Conservation (phyloP, 1,139 yeast genomes). For the Yamadazyma membranifaciens region DNA sequence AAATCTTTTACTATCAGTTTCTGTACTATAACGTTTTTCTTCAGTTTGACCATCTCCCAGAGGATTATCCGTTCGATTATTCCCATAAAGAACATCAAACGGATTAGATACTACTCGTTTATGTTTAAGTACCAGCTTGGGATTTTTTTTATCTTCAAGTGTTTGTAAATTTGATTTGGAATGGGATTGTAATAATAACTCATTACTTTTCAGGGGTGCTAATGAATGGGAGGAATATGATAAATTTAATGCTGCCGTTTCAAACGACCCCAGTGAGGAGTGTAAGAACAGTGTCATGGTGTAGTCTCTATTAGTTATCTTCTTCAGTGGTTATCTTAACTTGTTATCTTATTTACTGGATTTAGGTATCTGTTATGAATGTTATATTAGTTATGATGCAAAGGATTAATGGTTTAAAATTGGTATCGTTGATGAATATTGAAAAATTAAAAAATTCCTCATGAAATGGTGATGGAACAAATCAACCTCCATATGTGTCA, state of each 20-base stretch:
- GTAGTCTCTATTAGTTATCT: neutral
- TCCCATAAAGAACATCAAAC: constrained; percentile 20
- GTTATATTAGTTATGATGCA: no score
- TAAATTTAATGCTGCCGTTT: constrained; percentile 15
- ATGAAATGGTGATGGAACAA: no score
- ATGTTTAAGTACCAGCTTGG: constrained; percentile 9
- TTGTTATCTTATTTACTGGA: no score
- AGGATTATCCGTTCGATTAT: constrained; percentile 1
- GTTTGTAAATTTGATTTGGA: neutral
- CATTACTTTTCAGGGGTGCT: constrained; percentile 14
- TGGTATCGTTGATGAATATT: no score
- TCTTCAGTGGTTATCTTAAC: no score
- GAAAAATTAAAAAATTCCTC: no score
- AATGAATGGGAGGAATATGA: constrained; percentile 15
- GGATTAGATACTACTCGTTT: constrained; percentile 21
- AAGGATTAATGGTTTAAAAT: no score
- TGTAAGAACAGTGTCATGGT: constrained; percentile 6
- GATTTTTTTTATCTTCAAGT: constrained; percentile 1
- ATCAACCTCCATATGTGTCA: no score
- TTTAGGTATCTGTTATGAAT: no score
- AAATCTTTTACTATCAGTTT: constrained; percentile 3
- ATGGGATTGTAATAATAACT: constrained; percentile 4
- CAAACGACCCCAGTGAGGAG: constrained; percentile 14
- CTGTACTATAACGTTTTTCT: neutral
- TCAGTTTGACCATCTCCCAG: constrained; percentile 2